These are phyloP conservation scores for Verbena officinalis DNA, from an alignment of 257 asterid species.

Conservation along the genomic window DNA sequence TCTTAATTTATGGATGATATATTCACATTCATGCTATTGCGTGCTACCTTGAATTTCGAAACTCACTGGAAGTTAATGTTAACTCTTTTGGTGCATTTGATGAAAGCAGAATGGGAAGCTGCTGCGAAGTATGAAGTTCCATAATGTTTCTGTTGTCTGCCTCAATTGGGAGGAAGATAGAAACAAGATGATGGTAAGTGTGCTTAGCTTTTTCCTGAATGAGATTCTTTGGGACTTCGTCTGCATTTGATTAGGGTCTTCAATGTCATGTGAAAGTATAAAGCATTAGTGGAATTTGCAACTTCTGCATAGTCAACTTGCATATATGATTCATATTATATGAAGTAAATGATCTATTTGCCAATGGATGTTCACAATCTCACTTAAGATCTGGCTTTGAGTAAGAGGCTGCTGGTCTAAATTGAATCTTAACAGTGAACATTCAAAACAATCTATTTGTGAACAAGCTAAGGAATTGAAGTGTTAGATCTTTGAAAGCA, in stretches of 20 bases:
- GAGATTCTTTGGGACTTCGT: constrained; percentile 14
- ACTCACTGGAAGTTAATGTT: constrained; percentile 18
- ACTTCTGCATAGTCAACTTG: not conserved
- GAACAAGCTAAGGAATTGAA: not conserved
- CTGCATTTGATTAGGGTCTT: constrained; percentile 13
- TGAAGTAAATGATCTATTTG: constrained; percentile 16
- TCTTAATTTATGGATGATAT: not conserved
- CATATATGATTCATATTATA: constrained; percentile 1
- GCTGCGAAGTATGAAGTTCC: constrained; percentile 74
- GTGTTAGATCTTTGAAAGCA: not conserved
- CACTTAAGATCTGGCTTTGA: not conserved
- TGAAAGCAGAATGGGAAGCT: constrained; percentile 85
- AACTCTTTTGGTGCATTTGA: constrained; percentile 25
- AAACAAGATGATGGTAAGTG: constrained; percentile 51
- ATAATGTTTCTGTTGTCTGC: constrained; percentile 68
- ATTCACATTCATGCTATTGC: not conserved
- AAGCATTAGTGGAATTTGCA: not conserved
- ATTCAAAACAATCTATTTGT: not conserved
- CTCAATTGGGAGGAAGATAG: constrained; percentile 95
- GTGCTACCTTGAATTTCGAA: not conserved
- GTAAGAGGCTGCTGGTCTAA: not conserved
- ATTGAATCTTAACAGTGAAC: not conserved
- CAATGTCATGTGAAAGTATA: constrained; percentile 2
- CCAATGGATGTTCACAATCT: constrained; percentile 10
- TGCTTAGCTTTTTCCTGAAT: constrained; percentile 17